Percentiles rank a stretch among this genome's conserved stretches.
phyloP scores from a whole-genome alignment of 805 yeast species.

The Metschnikowia reukaufii region DNA sequence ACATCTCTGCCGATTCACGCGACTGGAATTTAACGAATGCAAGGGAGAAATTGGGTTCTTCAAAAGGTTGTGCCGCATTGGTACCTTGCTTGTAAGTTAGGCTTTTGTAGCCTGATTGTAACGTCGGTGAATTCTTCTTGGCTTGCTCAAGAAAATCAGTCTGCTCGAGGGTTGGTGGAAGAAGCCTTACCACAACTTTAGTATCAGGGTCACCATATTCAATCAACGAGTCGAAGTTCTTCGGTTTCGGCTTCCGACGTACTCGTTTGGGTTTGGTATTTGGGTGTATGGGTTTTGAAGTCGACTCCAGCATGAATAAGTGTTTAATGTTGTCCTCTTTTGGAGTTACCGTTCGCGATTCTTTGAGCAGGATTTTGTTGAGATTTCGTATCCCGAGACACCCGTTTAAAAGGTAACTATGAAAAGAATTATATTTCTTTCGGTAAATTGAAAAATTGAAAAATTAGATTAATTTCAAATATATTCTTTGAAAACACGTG shows the following conservation, averaged over 20 bases:
- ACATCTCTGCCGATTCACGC: slow-evolving; percentile 8
- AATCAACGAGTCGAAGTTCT: slow-evolving; percentile 4
- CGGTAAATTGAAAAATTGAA: too few species aligned
- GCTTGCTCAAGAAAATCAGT: slow-evolving; percentile 22
- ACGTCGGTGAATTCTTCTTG: slow-evolving; percentile 15
- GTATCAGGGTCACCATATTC: slow-evolving; percentile 19
- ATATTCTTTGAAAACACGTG: too few species aligned
- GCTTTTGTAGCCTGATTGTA: background rate
- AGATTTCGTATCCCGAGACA: too few species aligned
- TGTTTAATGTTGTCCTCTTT: background rate
- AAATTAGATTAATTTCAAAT: too few species aligned
- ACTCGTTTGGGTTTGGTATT: background rate
- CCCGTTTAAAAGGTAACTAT: too few species aligned
- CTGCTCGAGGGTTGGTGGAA: slow-evolving; percentile 25
- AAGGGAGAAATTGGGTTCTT: slow-evolving; percentile 21
- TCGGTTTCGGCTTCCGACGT: slow-evolving; percentile 2
- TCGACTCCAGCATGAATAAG: background rate
- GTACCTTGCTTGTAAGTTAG: slow-evolving; percentile 22
- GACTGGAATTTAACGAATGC: slow-evolving; percentile 20
- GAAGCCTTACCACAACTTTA: slow-evolving; percentile 19
- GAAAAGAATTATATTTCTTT: too few species aligned
- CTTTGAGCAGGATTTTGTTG: background rate
- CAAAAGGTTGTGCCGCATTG: slow-evolving; percentile 19
- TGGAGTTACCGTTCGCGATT: slow-evolving; percentile 2
- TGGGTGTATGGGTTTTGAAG: background rate